Evolutionary conservation across 108 stramenopile genomes (phyloP), one percentile per base, ranked within the genome.

Genomic region (Skeletonema costatum): DNA sequence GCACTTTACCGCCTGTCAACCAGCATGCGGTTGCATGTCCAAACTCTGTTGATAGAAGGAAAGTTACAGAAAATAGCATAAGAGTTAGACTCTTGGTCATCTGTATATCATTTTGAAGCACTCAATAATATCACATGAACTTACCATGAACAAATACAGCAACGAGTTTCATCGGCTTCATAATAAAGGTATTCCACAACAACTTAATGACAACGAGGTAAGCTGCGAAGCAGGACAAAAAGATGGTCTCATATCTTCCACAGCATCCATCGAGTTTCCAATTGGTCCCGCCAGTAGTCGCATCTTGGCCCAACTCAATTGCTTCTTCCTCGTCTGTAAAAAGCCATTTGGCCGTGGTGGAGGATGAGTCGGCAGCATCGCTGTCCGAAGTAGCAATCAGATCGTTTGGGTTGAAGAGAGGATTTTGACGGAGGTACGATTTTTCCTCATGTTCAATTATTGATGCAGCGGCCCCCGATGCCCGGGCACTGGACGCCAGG

Each of bases 1-100:
- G 25, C 29, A 96, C 92, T 33, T 71, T 74, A 0, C 95, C 95
- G 56, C 95, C 84, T 12, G 93, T 94, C 33, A 93, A 41, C 89
- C 90, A 92, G 61, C 95, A 96, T n/a, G 88, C 91, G 16, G 76
- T 80, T 6, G 95, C 92, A 75, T 96, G 95, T 19, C 84, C 80
- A 70, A 86, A 85, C 78, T 93, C 95, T 60, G 1, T 29, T 29
- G 1, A 25, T n/a, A n/a, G 58, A 7, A 59, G 58, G 58, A 5
- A 59, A 30, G 3, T 59, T 13, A 60, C 9, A 30, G 59, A 12
- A 12, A 29, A 60, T 12, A n/a, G 9, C 1, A 30, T 60, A 25
- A 19, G 53, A 56, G 12, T 60, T 60, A 31, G 29, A 60, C 39
- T 41, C 39, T 41, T 12, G 25, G 39, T 41, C 39, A 41, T 41